Evolutionary conservation across 2,329 filamentous ascomycete genomes (phyloP), one percentile per base, ranked within the genome.

Genomic region (Biscogniauxia marginata): DNA sequence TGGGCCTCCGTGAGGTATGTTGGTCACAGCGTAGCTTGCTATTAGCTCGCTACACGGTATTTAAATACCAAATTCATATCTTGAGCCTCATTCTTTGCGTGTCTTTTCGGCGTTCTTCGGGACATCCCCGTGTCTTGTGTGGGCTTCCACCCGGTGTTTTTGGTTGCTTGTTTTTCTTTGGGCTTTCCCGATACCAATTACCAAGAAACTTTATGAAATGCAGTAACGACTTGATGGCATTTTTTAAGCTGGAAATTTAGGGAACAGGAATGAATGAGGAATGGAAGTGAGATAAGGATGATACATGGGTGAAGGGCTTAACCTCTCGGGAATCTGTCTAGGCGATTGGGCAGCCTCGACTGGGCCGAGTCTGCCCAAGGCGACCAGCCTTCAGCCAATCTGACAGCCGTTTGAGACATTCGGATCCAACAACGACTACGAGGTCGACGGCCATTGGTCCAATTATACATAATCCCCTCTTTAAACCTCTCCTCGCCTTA

Each of bases 211-310:
- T 56, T 20, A 61, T 55, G 61, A 64, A 52, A 66, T 65, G 59
- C 66, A 68, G 66, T 67, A 66, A 68, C 66, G 66, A 67, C 51
- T 61, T 66, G 60, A 68, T 63, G 64, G 64, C 54, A 58, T 62
- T 54, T 48, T 53, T 53, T 19, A 39, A 49, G 25, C 47, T 30
- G n/a, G 18, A 51, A 20, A 23, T 39, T 39, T n/a, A 9, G 30
- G 30, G 46, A 22, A 49, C 44, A 52, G 53, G 47, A 44, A 46
- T 52, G 43, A 39, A 22, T 39, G 44, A 46, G 19, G 45, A 16
- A 51, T 30, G 21, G 34, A 44, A 30, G 13, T 21, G 44, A 18
- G 46, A 20, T 53, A 23, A 43, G 46, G 43, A 52, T 44, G 24
- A 44, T 30, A 21, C 34, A 25, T 22, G 45, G 47, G 25, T 47